A percentile compares a stretch with the other conserved stretches of the same genome.
Conservation (phyloP, 768 basidiomycete species). For the Lyophyllum decastes region DNA sequence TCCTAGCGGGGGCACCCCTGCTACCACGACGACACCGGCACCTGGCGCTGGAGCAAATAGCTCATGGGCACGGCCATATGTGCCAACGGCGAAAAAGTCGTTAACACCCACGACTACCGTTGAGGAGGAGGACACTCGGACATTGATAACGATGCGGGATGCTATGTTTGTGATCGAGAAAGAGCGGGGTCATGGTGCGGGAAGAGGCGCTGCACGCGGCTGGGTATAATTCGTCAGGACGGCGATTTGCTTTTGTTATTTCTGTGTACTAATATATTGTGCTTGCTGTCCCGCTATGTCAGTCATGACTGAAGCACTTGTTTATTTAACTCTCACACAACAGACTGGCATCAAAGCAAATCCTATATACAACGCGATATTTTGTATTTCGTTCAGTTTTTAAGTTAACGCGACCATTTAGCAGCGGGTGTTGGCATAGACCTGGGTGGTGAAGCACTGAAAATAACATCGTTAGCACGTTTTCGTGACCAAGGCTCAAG, state of each 20-base stretch:
- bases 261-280: slow-evolving; percentile 1
- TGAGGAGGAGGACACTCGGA: slow-evolving; percentile 59
- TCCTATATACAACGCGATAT: not conserved
- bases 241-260: not conserved
- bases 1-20: not conserved
- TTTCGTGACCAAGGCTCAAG: not conserved
- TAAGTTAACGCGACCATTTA: not conserved
- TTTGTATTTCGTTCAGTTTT: not conserved
- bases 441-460: slow-evolving; percentile 48
- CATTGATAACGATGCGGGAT: slow-evolving; percentile 70
- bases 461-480: not conserved
- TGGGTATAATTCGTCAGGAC: slow-evolving; percentile 44
- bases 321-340: not conserved
- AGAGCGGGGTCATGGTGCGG: slow-evolving; percentile 82
- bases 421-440: slow-evolving; percentile 36
- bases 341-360: not conserved
- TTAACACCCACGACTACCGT: slow-evolving; percentile 26
- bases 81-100: slow-evolving; percentile 53
- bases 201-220: slow-evolving; percentile 71
- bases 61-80: slow-evolving; percentile 65
- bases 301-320: not conserved
- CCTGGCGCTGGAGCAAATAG: slow-evolving; percentile 29
- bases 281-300: not conserved
- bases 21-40: slow-evolving; percentile 26
- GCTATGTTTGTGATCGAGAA: slow-evolving; percentile 85